A percentile compares a stretch with the other conserved stretches of the same genome.
These are phyloP conservation scores for Corymbia maculata DNA, from an alignment of 345 rosid species.

Conservation along the genomic window DNA sequence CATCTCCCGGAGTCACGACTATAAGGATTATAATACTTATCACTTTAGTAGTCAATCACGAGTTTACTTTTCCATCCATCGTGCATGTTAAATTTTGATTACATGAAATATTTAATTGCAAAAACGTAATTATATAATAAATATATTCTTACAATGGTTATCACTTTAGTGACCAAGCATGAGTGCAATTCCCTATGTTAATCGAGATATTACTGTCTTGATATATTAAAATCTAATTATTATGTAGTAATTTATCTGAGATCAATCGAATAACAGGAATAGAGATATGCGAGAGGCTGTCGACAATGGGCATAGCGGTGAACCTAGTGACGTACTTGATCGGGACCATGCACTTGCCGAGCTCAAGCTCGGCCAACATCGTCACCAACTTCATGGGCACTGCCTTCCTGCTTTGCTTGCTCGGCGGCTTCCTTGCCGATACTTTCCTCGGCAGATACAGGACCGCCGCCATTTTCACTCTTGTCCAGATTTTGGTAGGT, in stretches of 20 bases:
- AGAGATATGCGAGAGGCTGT: slow-evolving; percentile 60
- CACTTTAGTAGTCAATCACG: neutral
- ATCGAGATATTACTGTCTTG: neutral
- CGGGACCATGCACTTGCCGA: slow-evolving; percentile 56
- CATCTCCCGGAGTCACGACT: neutral
- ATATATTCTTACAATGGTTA: neutral
- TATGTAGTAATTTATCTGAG: slow-evolving; percentile 9
- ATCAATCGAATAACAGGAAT: slow-evolving; percentile 11
- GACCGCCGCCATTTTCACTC: neutral
- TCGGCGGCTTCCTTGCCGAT: slow-evolving; percentile 70
- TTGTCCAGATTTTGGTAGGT: neutral
- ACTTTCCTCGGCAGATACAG: slow-evolving; percentile 53
- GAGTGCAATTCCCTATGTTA: neutral
- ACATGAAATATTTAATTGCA: neutral
- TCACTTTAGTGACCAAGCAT: neutral
- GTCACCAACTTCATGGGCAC: slow-evolving; percentile 71
- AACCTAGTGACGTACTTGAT: slow-evolving; percentile 65
- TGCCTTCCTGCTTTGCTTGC: slow-evolving; percentile 53
- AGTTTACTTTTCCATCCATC: neutral
- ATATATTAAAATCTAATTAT: neutral
- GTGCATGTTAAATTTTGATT: neutral
- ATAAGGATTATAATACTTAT: neutral
- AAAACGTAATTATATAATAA: neutral
- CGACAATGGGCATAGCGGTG: slow-evolving; percentile 69
- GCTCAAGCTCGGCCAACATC: slow-evolving; percentile 53